phyloP scores from a whole-genome alignment of 164 flowering plant species.

The Cinnamomum micranthum region DNA sequence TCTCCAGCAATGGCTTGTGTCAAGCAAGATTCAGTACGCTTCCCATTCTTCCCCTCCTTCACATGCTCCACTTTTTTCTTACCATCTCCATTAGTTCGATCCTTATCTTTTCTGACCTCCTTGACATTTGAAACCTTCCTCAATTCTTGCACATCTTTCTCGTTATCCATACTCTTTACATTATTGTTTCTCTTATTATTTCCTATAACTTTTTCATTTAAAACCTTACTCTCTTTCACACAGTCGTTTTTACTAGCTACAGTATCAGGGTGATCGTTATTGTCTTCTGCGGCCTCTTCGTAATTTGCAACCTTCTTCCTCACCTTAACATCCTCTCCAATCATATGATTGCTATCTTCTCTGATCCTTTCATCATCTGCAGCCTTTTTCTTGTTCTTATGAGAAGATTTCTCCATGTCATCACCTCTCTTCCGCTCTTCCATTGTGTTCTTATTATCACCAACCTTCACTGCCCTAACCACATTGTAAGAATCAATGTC shows the following conservation, averaged over 20 bases:
- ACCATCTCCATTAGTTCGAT: background rate
- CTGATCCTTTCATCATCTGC: background rate
- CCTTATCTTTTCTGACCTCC: background rate
- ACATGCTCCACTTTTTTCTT: background rate
- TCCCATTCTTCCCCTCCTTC: background rate
- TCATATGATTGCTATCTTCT: background rate
- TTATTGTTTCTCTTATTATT: background rate
- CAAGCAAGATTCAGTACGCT: background rate
- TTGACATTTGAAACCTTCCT: background rate
- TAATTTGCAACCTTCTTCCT: background rate
- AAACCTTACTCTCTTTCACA: background rate
- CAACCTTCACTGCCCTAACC: background rate
- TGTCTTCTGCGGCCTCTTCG: background rate
- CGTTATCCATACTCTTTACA: background rate
- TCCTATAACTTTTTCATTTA: background rate
- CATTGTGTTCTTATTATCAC: background rate
- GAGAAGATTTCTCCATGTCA: background rate
- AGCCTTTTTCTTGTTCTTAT: background rate
- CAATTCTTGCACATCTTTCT: background rate
- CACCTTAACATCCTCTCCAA: background rate
- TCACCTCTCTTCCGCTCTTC: background rate
- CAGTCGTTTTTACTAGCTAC: background rate
- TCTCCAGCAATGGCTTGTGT: background rate
- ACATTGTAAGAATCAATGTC: background rate
- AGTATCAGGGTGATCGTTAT: background rate